Percentiles rank a stretch among this genome's conserved stretches.
These are phyloP conservation scores for Moelleriella libera DNA, from an alignment of 2,329 filamentous ascomycete genomes.

Conservation along the genomic window DNA sequence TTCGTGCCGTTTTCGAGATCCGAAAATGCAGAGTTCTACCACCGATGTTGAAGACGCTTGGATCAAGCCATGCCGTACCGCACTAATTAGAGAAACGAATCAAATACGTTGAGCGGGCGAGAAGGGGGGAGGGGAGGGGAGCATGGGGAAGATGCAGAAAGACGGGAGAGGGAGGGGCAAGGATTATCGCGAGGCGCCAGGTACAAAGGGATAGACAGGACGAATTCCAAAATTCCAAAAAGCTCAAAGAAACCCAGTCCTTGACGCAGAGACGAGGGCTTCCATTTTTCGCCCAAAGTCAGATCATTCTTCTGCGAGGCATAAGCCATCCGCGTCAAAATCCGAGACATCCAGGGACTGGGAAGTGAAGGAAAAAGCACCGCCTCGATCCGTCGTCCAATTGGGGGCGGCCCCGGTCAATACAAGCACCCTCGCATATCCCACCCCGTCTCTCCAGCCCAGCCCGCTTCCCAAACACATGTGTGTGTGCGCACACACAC, in stretches of 20 bases:
- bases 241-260: background rate
- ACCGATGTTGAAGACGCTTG: background rate
- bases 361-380: slow-evolving; percentile 1
- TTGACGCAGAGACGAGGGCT: background rate
- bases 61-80: too few relatives aligned
- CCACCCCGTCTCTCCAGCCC: background rate
- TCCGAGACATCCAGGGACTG: slow-evolving; percentile 6
- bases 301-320: slow-evolving; percentile 5
- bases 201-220: slow-evolving; percentile 3
- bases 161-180: too few relatives aligned
- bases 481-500: too few relatives aligned
- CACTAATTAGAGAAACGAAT: too few relatives aligned
- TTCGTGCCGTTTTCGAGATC: background rate
- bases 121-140: too few relatives aligned
- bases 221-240: slow-evolving; percentile 1
- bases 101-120: too few relatives aligned
- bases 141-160: too few relatives aligned
- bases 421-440: background rate
- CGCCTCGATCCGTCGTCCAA: background rate
- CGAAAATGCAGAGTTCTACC: background rate
- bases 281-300: background rate
- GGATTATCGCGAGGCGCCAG: background rate
- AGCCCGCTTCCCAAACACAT: too few relatives aligned
- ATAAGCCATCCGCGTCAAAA: slow-evolving; percentile 3
- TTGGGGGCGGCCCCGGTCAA: background rate